Evolutionary conservation across 1,284 basidiomycete species (phyloP).

Genomic region (Abortiporus biennis): DNA sequence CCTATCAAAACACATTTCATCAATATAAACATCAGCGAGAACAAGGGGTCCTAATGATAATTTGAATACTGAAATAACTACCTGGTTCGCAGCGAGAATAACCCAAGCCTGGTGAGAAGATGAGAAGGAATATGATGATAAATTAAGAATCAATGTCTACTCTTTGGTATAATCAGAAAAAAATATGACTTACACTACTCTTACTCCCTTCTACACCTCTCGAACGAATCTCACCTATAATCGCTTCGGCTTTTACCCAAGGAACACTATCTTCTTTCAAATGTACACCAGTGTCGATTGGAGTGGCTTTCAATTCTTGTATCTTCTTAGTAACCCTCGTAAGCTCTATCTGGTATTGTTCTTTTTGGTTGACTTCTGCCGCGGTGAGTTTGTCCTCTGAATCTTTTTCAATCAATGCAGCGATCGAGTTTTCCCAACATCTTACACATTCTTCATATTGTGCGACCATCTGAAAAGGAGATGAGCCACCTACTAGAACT

Average conservation of each 20-base stretch:
- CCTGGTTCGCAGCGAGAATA: too few relatives aligned
- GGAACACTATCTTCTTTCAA: too few relatives aligned
- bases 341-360: constrained; percentile 20
- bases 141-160: too few relatives aligned
- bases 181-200: constrained; percentile 1
- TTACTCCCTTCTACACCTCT: not conserved
- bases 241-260: constrained; percentile 8
- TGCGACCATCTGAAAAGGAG: constrained; percentile 13
- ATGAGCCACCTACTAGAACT: not conserved
- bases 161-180: too few relatives aligned
- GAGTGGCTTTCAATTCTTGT: too few relatives aligned
- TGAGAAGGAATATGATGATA: too few relatives aligned
- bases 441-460: constrained; percentile 11
- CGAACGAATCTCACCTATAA: not conserved
- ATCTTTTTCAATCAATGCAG: constrained; percentile 13
- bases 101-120: not conserved
- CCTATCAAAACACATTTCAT: too few relatives aligned
- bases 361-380: constrained; percentile 20
- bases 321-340: constrained; percentile 3
- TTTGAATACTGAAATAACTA: too few relatives aligned
- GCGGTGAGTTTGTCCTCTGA: constrained; percentile 17
- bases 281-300: too few relatives aligned
- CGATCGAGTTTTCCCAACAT: constrained; percentile 16
- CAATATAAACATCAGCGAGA: too few relatives aligned
- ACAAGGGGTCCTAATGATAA: too few relatives aligned